Percentiles rank a stretch among this genome's conserved stretches.
Evolutionary conservation across 441 rosid genomes (phyloP).

Genomic region (Adansonia rubrostipa): DNA sequence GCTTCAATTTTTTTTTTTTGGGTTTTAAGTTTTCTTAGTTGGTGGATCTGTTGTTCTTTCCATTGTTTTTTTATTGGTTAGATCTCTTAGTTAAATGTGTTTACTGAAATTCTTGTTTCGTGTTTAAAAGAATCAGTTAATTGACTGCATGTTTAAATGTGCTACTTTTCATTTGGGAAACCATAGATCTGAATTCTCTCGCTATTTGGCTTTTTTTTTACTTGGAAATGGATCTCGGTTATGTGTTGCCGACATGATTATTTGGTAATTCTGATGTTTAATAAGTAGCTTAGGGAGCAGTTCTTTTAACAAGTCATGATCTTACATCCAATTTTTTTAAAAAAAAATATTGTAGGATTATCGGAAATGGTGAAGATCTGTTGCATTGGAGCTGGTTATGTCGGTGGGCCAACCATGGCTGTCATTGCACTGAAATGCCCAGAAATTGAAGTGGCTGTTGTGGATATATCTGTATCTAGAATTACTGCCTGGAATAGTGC

Average conservation of each 20-base stretch:
- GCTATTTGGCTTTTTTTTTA: not conserved
- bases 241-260: not conserved
- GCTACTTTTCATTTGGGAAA: not conserved
- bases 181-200: conserved; percentile 16
- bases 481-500: conserved; percentile 64
- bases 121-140: not conserved
- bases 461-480: conserved; percentile 52
- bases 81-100: conserved; percentile 3
- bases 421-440: conserved; percentile 67
- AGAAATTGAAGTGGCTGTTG: conserved; percentile 51
- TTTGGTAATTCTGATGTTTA: conserved; percentile 2
- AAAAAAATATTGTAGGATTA: conserved; percentile 12
- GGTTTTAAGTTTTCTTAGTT: not conserved
- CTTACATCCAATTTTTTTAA: conserved; percentile 5
- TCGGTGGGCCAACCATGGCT: conserved; percentile 70
- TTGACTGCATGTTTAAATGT: not conserved
- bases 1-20: not conserved
- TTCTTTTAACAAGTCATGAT: not conserved
- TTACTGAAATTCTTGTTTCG: conserved; percentile 1
- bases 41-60: not conserved
- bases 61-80: not conserved
- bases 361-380: conserved; percentile 64
- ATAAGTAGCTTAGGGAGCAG: not conserved
- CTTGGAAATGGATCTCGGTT: not conserved
- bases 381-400: conserved; percentile 66